Evolutionary conservation across 2,329 filamentous ascomycete genomes (phyloP), one percentile per base, ranked within the genome.

Genomic region (Ascochyta rabiei): DNA sequence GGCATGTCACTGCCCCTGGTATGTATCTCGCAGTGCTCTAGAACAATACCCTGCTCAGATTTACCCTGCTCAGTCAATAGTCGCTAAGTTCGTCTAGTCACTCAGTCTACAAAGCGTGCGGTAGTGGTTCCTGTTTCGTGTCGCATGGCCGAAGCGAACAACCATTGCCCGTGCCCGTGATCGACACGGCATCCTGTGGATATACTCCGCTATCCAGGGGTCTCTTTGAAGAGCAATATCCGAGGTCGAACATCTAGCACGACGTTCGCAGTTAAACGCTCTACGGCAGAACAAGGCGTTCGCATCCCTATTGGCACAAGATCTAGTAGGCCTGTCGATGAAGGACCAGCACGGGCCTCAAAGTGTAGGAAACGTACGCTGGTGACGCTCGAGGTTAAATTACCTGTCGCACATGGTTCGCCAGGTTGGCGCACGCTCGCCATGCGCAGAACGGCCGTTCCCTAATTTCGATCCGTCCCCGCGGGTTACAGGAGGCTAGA

Each of bases 381-480:
- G 34, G 48, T 43, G 44, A 35, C 43, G 40, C 42, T 42, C 28
- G 7, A 24, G 28, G 16, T 45, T 38, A 51, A 40, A 51, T 56
- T 47, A 24, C 38, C 41, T 40, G 53, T 46, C 54, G 35, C 42
- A 48, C 30, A 35, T 23, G 41, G 28, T 38, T 35, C 56, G 43
- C 26, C 37, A 46, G 49, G 40, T 42, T 12, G 37, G 49, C 19
- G 53, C 57, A 54, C 55, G 58, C 46, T 44, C 57, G 19, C 48
- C 30, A 53, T 53, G 40, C 53, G 47, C 33, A 54, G 48, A 44
- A 49, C 24, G 39, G 48, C 51, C 48, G 47, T 50, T 56, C 47
- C 48, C 55, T 42, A 40, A 59, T 58, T 56, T 51, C 52, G 55
- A 54, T 47, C 52, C 52, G 55, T 49, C 35, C 51, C 58, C 58